These are phyloP conservation scores for Bipolaris gigantea DNA, from an alignment of 2,329 filamentous ascomycete species.

Conservation along the genomic window DNA sequence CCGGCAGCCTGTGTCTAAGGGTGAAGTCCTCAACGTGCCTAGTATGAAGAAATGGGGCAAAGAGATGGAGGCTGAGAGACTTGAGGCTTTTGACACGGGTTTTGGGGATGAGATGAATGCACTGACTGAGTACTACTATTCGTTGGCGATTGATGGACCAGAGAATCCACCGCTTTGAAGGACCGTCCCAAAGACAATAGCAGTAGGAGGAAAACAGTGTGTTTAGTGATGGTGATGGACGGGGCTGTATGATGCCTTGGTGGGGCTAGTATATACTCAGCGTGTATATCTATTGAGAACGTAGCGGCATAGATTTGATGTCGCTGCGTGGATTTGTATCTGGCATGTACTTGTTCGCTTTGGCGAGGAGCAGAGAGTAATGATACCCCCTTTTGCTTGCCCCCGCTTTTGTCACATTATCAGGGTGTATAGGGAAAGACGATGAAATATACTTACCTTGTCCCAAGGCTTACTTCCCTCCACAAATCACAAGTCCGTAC, in stretches of 20 bases:
- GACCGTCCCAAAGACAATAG: no score
- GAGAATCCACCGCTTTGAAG: slow-evolving; percentile 24
- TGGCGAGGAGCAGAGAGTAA: background rate
- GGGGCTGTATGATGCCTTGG: background rate
- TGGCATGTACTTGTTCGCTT: background rate
- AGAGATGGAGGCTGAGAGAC: slow-evolving; percentile 10
- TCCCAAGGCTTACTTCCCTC: slow-evolving; percentile 57
- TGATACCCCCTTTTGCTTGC: background rate
- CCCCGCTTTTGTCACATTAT: slow-evolving; percentile 22
- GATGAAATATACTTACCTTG: slow-evolving; percentile 37
- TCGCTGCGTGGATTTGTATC: background rate
- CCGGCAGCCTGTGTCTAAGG: slow-evolving; percentile 12
- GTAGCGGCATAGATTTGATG: background rate
- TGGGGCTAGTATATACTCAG: background rate
- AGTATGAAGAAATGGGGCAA: slow-evolving; percentile 15
- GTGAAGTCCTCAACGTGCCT: slow-evolving; percentile 13
- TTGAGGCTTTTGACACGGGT: slow-evolving; percentile 17
- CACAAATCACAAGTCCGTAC: slow-evolving; percentile 60
- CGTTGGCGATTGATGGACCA: slow-evolving; percentile 29
- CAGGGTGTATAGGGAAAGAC: background rate
- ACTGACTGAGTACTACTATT: slow-evolving; percentile 38
- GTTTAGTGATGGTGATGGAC: no score
- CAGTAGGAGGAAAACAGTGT: no score
- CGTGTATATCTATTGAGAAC: background rate
- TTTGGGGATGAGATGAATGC: slow-evolving; percentile 43